phyloP scores from a whole-genome alignment of 441 rosid species.

The Populus hybrid region DNA sequence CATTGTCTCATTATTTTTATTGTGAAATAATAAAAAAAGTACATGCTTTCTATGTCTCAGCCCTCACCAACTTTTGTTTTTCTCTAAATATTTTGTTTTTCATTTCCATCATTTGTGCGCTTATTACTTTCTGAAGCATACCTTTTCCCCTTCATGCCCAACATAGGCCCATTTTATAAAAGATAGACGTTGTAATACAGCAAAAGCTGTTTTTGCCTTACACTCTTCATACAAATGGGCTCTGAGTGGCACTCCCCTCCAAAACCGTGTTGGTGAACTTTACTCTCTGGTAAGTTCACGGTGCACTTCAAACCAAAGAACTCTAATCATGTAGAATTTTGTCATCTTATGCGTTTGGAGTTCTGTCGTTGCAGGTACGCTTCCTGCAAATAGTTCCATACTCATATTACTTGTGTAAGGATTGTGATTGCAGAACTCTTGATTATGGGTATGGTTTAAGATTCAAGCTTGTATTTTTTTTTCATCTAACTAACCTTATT shows the following conservation, averaged over 20 bases:
- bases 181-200: conserved; percentile 87
- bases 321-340: conserved; percentile 16
- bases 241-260: conserved; percentile 97
- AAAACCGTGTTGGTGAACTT: conserved; percentile 97
- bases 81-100: neutral
- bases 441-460: conserved; percentile 61
- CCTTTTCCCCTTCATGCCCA: conserved; percentile 4
- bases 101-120: neutral
- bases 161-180: conserved; percentile 85
- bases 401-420: conserved; percentile 94
- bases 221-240: conserved; percentile 92
- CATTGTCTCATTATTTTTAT: neutral
- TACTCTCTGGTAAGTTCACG: conserved; percentile 74
- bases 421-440: conserved; percentile 85
- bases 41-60: neutral
- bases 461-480: conserved; percentile 6
- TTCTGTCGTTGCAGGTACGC: conserved; percentile 63
- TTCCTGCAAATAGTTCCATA: conserved; percentile 81
- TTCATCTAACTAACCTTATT: neutral
- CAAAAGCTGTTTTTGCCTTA: conserved; percentile 83
- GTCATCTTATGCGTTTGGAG: conserved; percentile 18
- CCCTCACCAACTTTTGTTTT: neutral
- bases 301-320: conserved; percentile 6
- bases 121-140: conserved; percentile 1
- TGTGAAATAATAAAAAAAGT: neutral